phyloP scores from a whole-genome alignment of 2,329 filamentous ascomycete species.

The Xenoacremonium recifei region DNA sequence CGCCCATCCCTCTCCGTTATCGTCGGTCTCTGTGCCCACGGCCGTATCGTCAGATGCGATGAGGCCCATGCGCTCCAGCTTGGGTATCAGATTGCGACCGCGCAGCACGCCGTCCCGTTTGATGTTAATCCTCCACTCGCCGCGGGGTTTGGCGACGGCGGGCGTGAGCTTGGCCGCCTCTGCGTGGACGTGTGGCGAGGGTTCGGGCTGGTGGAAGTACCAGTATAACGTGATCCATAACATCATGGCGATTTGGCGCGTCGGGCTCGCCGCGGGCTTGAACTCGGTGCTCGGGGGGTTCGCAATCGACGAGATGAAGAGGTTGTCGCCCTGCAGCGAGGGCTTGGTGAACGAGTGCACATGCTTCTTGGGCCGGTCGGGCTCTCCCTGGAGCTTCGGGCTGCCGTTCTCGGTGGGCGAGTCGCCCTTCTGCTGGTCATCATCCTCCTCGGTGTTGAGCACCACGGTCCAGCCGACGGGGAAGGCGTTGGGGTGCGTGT shows the following conservation, averaged over 20 bases:
- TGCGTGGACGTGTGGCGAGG: constrained; percentile 62
- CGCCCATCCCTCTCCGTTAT: constrained; percentile 65
- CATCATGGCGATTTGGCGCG: constrained; percentile 93
- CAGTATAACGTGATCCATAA: constrained; percentile 92
- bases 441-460: constrained; percentile 61
- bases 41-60: constrained; percentile 73
- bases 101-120: constrained; percentile 86
- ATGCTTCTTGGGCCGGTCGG: constrained; percentile 17
- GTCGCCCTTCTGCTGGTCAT: constrained; percentile 30
- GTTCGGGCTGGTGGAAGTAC: constrained; percentile 91
- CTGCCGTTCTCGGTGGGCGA: constrained; percentile 13
- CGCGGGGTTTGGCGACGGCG: constrained; percentile 68
- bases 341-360: constrained; percentile 60
- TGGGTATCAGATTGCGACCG: constrained; percentile 77
- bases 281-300: constrained; percentile 79
- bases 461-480: constrained; percentile 90
- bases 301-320: constrained; percentile 91
- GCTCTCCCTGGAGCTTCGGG: constrained; percentile 2
- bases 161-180: constrained; percentile 65
- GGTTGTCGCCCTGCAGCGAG: constrained; percentile 73
- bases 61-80: constrained; percentile 90
- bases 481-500: constrained; percentile 66
- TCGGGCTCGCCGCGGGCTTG: constrained; percentile 76
- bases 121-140: constrained; percentile 84
- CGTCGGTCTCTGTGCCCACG: constrained; percentile 65